phyloP scores from a whole-genome alignment of 1,284 basidiomycete species.

The Irpex rosettiformis region DNA sequence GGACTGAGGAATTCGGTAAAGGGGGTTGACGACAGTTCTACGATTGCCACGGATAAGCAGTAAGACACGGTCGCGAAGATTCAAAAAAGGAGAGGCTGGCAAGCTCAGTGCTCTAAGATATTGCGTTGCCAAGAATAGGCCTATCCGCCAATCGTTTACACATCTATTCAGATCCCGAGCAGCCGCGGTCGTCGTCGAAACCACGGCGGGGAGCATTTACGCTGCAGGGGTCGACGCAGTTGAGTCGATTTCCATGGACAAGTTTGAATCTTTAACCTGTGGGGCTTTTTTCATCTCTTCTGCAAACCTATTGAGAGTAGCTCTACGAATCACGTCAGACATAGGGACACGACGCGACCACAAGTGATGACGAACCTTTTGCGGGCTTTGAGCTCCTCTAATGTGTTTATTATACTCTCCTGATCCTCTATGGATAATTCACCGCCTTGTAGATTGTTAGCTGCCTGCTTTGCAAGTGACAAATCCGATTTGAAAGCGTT shows the following conservation, averaged over 20 bases:
- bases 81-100: neutral
- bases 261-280: conserved; percentile 14
- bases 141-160: neutral
- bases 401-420: conserved; percentile 60
- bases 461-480: conserved; percentile 53
- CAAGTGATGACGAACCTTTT: conserved; percentile 43
- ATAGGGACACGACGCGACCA: neutral
- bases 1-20: no score
- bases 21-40: no score
- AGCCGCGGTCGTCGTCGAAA: neutral
- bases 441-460: conserved; percentile 56
- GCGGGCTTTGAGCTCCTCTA: conserved; percentile 52
- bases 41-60: no score
- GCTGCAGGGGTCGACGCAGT: conserved; percentile 45
- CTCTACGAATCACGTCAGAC: conserved; percentile 18
- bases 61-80: no score
- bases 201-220: neutral
- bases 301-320: conserved; percentile 40
- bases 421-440: conserved; percentile 63
- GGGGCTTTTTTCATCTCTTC: conserved; percentile 25
- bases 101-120: no score
- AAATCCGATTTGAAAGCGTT: conserved; percentile 60
- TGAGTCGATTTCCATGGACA: conserved; percentile 47
- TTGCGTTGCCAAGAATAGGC: neutral
- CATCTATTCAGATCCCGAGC: no score